Evolutionary conservation across 352 stramenopile species (phyloP).

Genomic region (Phytophthora cryptogea): DNA sequence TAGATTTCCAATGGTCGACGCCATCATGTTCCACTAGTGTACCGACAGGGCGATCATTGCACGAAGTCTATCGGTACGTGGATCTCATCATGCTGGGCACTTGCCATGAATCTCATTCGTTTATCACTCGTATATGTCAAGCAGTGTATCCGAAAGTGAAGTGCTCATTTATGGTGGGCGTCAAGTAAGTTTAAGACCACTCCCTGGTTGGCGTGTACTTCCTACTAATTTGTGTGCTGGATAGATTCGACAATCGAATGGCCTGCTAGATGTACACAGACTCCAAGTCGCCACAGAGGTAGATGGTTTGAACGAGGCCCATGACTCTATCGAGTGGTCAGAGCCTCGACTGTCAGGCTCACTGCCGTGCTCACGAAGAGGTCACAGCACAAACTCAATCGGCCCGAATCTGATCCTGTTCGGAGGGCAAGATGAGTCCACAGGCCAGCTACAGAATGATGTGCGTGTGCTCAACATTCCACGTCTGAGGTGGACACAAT

Average conservation of each 20-base stretch:
- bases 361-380: constrained; percentile 48
- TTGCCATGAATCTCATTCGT: not conserved
- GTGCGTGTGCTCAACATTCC: constrained; percentile 48
- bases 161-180: constrained; percentile 70
- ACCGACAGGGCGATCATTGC: constrained; percentile 55
- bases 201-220: not conserved
- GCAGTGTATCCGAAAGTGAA: constrained; percentile 43
- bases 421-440: constrained; percentile 57
- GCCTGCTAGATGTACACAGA: constrained; percentile 52
- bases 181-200: constrained; percentile 40
- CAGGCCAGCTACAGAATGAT: constrained; percentile 54
- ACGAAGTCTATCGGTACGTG: constrained; percentile 55
- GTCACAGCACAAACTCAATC: constrained; percentile 64
- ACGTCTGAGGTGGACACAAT: constrained; percentile 35
- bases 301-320: constrained; percentile 15
- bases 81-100: not conserved
- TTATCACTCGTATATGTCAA: not conserved
- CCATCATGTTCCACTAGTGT: constrained; percentile 22
- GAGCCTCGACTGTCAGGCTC: constrained; percentile 37
- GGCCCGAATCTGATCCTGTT: constrained; percentile 67
- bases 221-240: not conserved
- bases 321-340: constrained; percentile 44
- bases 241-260: constrained; percentile 73
- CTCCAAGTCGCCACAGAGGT: constrained; percentile 27
- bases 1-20: constrained; percentile 64